Conservation (phyloP, 768 basidiomycete genomes). For the Lactarius sp. region DNA sequence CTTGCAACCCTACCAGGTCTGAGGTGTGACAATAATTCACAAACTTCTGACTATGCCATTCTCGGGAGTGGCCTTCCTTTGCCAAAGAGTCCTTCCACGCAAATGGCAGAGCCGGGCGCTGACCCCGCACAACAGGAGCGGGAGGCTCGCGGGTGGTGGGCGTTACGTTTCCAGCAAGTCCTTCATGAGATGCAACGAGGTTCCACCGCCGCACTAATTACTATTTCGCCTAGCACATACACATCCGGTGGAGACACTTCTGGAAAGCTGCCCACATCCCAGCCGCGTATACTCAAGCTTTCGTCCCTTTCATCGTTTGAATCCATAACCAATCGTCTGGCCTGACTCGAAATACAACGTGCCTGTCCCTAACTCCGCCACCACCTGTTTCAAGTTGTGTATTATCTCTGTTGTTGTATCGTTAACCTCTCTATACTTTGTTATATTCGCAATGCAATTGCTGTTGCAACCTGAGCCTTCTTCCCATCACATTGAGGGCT, state of each 20-base stretch:
- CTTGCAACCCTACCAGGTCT: constrained; percentile 31
- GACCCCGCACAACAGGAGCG: constrained; percentile 44
- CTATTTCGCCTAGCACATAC: not conserved
- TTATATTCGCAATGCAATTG: constrained; percentile 11
- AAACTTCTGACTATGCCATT: constrained; percentile 37
- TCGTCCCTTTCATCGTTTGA: constrained; percentile 23
- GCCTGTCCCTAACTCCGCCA: not conserved
- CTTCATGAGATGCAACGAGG: constrained; percentile 47
- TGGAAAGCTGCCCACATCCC: constrained; percentile 1
- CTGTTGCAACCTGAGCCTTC: not conserved
- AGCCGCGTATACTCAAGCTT: constrained; percentile 23
- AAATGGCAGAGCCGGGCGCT: constrained; percentile 35
- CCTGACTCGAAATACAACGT: not conserved
- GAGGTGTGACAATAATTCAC: constrained; percentile 32
- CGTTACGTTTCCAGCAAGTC: constrained; percentile 58
- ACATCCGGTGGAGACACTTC: not conserved
- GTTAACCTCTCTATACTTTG: constrained; percentile 2
- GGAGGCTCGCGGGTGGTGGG: constrained; percentile 75
- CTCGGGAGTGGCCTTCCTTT: constrained; percentile 48
- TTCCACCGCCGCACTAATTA: constrained; percentile 3
- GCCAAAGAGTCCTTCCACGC: constrained; percentile 70
- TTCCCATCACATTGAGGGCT: not conserved
- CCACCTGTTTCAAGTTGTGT: not conserved
- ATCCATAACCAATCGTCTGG: constrained; percentile 13
- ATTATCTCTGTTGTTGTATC: not conserved